Evolutionary conservation across 2,329 filamentous ascomycete species (phyloP), one percentile per base, ranked within the genome.

Genomic region (Hymenotorrendiella dingleyae): DNA sequence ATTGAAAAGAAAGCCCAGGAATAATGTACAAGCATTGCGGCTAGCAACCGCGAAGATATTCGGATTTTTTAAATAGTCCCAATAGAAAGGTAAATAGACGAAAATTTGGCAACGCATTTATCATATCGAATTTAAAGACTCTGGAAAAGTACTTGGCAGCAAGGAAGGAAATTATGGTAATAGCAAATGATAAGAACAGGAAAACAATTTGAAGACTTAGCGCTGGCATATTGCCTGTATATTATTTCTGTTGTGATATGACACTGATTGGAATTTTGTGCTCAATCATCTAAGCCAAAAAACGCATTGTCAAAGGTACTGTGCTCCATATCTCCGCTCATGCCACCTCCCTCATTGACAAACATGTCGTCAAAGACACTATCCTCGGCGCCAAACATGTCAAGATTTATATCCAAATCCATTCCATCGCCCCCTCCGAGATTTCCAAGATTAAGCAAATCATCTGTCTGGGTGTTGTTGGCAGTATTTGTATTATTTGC

Each of bases 341-440:
- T 41, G 14, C 35, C 42, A 21, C 46, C 49, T 26, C 56, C 55
- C 23, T 49, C 47, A 11, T 44, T 50, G 9, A 54, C 54, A 30
- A 60, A 57, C 39, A 62, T 51, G 35, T 60, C 54, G 23, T 62
- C 55, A 39, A 61, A 62, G 6, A 47, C 45, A 40, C 51, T 59
- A 14, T 58, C 54, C 10, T 55, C 54, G 12, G 45, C 56, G 16
- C 53, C 55, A 22, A 66, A 66, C 60, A 74, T 67, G 10, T 66
- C 66, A 58, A 74, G 64, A 49, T 78, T 72, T 48, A 76, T 70
- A 12, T 76, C 76, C 38, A 74, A 65, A 11, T 71, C 66, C 64
- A 61, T 54, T n/a, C 42, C 47, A 14, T 55, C 53, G 10, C 40
- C 49, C 14, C 34, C 46, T 8, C 35, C 39, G 16, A 41, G 36